These are phyloP conservation scores for Suillus cothurnatus DNA, from an alignment of 768 basidiomycete genomes.

Conservation along the genomic window DNA sequence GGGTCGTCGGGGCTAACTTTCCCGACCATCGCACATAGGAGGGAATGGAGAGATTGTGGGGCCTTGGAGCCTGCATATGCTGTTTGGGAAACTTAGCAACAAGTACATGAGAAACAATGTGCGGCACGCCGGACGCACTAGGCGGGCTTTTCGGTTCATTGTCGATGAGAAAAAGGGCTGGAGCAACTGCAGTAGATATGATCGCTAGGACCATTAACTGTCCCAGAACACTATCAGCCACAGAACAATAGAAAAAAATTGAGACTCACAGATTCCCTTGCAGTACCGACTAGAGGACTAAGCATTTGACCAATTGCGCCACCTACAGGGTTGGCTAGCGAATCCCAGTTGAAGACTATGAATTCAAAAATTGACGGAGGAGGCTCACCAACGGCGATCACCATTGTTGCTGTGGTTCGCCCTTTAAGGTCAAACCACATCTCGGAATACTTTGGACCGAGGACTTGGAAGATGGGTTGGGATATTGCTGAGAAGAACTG, in stretches of 20 bases:
- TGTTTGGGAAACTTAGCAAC: slow-evolving; percentile 26
- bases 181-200: slow-evolving; percentile 62
- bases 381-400: slow-evolving; percentile 46
- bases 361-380: neutral
- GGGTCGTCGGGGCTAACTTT: slow-evolving; percentile 36
- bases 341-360: neutral
- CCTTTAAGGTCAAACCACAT: slow-evolving; percentile 79
- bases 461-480: slow-evolving; percentile 74
- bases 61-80: slow-evolving; percentile 70
- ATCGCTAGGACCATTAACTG: slow-evolving; percentile 75
- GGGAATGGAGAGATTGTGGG: slow-evolving; percentile 53
- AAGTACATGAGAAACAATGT: neutral
- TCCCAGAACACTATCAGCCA: neutral
- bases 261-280: slow-evolving; percentile 61
- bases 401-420: slow-evolving; percentile 78
- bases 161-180: slow-evolving; percentile 59
- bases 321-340: slow-evolving; percentile 71
- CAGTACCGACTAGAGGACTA: slow-evolving; percentile 59
- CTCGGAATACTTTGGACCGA: slow-evolving; percentile 82
- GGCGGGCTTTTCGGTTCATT: slow-evolving; percentile 75
- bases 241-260: neutral
- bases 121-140: slow-evolving; percentile 45
- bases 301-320: slow-evolving; percentile 73
- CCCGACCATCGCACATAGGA: slow-evolving; percentile 57
- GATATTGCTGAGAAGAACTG: slow-evolving; percentile 66